Percentiles rank a stretch among this genome's conserved stretches.
Evolutionary conservation across 306 rosid genomes (phyloP).

Genomic region (Arachis hypogaea): DNA sequence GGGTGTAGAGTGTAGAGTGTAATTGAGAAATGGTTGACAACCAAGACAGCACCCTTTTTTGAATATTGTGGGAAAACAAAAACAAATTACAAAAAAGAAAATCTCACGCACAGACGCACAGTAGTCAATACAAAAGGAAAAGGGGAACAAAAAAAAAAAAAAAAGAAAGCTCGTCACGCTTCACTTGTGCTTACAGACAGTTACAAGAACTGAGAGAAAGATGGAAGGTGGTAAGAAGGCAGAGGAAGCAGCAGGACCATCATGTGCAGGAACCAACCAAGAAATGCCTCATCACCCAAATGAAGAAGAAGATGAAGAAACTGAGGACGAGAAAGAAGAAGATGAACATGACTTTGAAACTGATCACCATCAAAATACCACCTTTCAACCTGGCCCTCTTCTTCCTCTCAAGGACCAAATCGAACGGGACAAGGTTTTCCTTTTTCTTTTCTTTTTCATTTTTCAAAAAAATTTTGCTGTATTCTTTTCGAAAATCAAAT

Average conservation of each 20-base stretch:
- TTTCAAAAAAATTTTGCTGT: no score
- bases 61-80: no score
- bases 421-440: conserved; percentile 72
- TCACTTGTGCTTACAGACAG: no score
- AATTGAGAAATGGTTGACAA: no score
- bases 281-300: conserved; percentile 46
- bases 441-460: conserved; percentile 3
- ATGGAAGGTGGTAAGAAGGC: conserved; percentile 65
- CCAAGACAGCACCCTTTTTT: no score
- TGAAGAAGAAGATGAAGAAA: conserved; percentile 50
- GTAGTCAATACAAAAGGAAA: no score
- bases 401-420: conserved; percentile 84
- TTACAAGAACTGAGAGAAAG: not conserved
- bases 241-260: conserved; percentile 65
- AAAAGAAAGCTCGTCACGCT: no score
- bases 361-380: conserved; percentile 37
- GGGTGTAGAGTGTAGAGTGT: no score
- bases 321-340: conserved; percentile 28
- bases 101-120: no score
- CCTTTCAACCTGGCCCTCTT: conserved; percentile 74
- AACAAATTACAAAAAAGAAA: no score
- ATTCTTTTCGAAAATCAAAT: not conserved
- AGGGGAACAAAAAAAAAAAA: no score
- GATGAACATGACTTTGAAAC: conserved; percentile 9
- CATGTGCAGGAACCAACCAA: conserved; percentile 36